Conservation (phyloP, 805 yeast genomes). For the Candida ipomoeae region DNA sequence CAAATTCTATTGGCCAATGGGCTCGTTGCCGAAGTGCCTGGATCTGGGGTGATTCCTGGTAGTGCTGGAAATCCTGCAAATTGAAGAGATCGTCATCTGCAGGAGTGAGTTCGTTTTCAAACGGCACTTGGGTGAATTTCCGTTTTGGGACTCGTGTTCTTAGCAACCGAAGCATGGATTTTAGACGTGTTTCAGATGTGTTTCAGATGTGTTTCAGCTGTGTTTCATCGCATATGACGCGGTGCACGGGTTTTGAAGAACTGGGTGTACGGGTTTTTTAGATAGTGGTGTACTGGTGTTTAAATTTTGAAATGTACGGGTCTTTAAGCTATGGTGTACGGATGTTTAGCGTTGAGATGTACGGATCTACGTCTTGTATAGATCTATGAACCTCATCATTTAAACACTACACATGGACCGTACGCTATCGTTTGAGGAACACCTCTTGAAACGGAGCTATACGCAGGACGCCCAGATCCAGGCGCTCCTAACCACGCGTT, state of each 20-base stretch:
- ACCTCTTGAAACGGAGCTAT: constrained; percentile 43
- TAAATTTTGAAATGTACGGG: too few relatives aligned
- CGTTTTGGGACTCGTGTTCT: background rate
- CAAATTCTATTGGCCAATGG: background rate
- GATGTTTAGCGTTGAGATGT: too few relatives aligned
- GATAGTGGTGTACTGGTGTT: too few relatives aligned
- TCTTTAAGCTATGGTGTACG: too few relatives aligned
- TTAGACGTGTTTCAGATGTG: too few relatives aligned
- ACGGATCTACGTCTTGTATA: too few relatives aligned
- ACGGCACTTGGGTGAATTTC: constrained; percentile 28
- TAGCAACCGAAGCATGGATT: background rate
- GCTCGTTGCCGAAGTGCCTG: constrained; percentile 13
- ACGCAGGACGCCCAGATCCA: constrained; percentile 33
- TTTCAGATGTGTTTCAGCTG: too few relatives aligned
- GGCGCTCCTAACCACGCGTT: constrained; percentile 42
- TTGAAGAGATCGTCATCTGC: constrained; percentile 34
- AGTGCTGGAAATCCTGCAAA: constrained; percentile 37
- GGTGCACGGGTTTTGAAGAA: background rate
- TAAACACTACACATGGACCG: constrained; percentile 31
- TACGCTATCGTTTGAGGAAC: constrained; percentile 42
- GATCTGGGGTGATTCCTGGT: constrained; percentile 29
- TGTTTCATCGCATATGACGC: background rate
- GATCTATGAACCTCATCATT: background rate
- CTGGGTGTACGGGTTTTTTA: background rate
- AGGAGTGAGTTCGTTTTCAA: constrained; percentile 35